These are phyloP conservation scores for Phanerodontia chrysosporium DNA, from an alignment of 768 basidiomycete species.

Conservation along the genomic window DNA sequence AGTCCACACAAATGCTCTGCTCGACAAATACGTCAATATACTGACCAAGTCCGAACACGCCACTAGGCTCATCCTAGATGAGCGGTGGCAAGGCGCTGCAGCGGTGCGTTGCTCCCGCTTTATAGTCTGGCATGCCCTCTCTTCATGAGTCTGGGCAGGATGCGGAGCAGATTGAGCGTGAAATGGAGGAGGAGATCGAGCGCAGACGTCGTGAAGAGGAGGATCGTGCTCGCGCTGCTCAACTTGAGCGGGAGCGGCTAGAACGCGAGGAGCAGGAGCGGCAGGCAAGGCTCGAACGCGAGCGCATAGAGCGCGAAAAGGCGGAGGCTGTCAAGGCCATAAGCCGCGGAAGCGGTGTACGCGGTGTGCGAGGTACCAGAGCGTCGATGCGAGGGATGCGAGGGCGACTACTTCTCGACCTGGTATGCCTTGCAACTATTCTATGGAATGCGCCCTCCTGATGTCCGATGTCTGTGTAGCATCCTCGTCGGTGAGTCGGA, in stretches of 20 bases:
- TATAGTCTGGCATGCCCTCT: not conserved
- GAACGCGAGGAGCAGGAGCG: constrained; percentile 49
- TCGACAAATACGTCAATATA: constrained; percentile 72
- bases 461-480: not conserved
- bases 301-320: constrained; percentile 42
- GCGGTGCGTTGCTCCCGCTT: constrained; percentile 41
- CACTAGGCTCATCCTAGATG: constrained; percentile 68
- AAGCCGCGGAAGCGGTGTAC: constrained; percentile 46
- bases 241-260: constrained; percentile 42
- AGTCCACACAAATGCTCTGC: constrained; percentile 64
- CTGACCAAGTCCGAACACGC: constrained; percentile 67
- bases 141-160: constrained; percentile 41
- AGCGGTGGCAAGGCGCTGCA: constrained; percentile 72
- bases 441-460: not conserved
- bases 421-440: not conserved
- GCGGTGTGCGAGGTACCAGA: constrained; percentile 71
- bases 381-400: constrained; percentile 48
- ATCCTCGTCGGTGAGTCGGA: constrained; percentile 7
- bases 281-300: constrained; percentile 37
- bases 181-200: constrained; percentile 33
- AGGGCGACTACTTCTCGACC: not conserved
- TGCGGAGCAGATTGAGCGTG: constrained; percentile 47
- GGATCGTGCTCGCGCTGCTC: constrained; percentile 24
- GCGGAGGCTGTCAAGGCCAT: constrained; percentile 29
- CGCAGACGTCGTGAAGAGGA: constrained; percentile 36